Percentiles rank a stretch among this genome's conserved stretches.
These are phyloP conservation scores for Gamsiella multidivaricata DNA, from an alignment of 192 early-diverging fungal genomes.

Conservation along the genomic window DNA sequence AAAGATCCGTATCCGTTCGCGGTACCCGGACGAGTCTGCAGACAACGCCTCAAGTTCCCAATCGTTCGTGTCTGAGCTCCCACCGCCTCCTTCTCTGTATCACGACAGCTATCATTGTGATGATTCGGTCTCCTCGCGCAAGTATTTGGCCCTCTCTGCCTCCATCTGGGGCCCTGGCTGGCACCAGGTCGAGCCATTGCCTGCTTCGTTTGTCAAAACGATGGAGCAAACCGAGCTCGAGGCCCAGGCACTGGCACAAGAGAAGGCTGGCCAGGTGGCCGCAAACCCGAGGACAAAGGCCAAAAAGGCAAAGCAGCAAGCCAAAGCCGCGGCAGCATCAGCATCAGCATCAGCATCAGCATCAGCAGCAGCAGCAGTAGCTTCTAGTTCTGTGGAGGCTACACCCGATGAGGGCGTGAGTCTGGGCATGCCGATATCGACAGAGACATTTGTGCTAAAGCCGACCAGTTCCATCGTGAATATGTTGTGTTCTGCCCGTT, in stretches of 20 bases:
- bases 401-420: too few relatives aligned
- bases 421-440: not conserved
- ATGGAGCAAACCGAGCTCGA: constrained; percentile 32
- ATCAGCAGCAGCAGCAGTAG: not conserved
- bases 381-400: too few relatives aligned
- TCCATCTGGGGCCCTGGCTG: constrained; percentile 52
- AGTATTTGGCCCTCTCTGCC: constrained; percentile 27
- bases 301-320: constrained; percentile 28
- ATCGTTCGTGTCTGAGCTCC: constrained; percentile 11
- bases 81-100: not conserved
- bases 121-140: not conserved
- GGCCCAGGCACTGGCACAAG: constrained; percentile 19
- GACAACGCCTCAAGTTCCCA: too few relatives aligned
- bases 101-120: not conserved
- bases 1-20: not conserved
- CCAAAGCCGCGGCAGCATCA: constrained; percentile 29
- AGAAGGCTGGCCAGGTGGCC: constrained; percentile 14
- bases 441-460: not conserved
- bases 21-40: not conserved
- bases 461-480: not conserved
- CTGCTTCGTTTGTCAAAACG: constrained; percentile 34
- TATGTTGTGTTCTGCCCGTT: constrained; percentile 20
- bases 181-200: constrained; percentile 47
- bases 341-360: not conserved
- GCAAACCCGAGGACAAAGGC: constrained; percentile 20